Percentiles rank a stretch among this genome's conserved stretches.
These are phyloP conservation scores for Stephania cephalantha DNA, from an alignment of 164 flowering plant species.

Conservation along the genomic window DNA sequence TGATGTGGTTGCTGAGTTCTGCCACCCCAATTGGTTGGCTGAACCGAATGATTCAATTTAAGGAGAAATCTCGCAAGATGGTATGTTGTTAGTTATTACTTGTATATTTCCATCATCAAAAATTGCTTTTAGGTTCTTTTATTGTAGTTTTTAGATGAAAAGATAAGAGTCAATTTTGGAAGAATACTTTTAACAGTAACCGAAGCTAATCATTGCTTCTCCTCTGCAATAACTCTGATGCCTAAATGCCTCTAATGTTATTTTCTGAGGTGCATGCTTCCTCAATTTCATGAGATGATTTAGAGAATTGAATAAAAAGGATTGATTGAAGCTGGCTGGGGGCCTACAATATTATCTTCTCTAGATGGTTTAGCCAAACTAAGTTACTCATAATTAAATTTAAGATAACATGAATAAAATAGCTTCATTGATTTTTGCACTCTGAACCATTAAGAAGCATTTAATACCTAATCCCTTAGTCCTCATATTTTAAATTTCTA, in stretches of 20 bases:
- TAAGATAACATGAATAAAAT: neutral
- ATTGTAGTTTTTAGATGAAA: neutral
- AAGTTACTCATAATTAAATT: no score
- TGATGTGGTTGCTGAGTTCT: constrained; percentile 92
- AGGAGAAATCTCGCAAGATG: constrained; percentile 93
- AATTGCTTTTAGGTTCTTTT: neutral
- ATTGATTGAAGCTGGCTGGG: neutral
- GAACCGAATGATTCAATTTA: constrained; percentile 93
- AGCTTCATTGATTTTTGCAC: neutral
- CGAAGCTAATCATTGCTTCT: neutral
- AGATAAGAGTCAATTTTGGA: neutral
- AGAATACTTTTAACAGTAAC: neutral
- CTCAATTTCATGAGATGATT: neutral
- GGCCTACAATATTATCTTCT: neutral
- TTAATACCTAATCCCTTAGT: neutral
- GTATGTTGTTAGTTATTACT: constrained; percentile 36
- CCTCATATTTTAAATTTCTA: neutral
- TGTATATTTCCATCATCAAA: neutral
- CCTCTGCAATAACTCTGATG: neutral
- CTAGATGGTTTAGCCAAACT: neutral
- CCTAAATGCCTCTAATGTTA: neutral
- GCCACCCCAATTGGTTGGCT: constrained; percentile 91
- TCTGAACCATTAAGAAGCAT: neutral
- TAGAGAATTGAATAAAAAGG: neutral
- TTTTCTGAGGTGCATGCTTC: neutral